Evolutionary conservation across 73 alveolate species (phyloP).

Genomic region (Tetrahymena borealis): DNA sequence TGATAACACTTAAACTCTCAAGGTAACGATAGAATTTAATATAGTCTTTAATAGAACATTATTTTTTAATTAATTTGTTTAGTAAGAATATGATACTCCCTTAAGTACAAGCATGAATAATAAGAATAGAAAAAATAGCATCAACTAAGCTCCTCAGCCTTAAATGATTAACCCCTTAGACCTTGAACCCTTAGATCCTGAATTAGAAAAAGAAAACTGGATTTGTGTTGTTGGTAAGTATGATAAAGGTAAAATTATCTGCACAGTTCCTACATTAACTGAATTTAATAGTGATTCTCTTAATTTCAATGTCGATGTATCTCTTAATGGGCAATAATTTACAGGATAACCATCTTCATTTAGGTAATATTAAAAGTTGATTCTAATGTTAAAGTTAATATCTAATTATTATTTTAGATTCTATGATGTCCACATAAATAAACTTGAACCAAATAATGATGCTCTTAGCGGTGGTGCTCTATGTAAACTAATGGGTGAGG

Average conservation of each 20-base stretch:
- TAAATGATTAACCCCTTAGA: slow-evolving; percentile 58
- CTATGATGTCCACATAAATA: slow-evolving; percentile 66
- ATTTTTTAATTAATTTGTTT: not conserved
- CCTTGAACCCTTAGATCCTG: slow-evolving; percentile 68
- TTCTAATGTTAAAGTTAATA: slow-evolving; percentile 7
- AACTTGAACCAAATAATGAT: slow-evolving; percentile 79
- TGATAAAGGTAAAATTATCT: slow-evolving; percentile 82
- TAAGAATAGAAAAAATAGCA: not conserved
- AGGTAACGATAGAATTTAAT: not conserved
- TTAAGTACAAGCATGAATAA: slow-evolving; percentile 19
- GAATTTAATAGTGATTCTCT: slow-evolving; percentile 67
- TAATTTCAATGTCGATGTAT: slow-evolving; percentile 89
- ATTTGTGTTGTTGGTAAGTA: slow-evolving; percentile 81
- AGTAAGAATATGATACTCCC: slow-evolving; percentile 18
- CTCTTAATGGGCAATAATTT: slow-evolving; percentile 95
- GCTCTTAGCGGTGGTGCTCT: slow-evolving; percentile 92
- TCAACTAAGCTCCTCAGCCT: not conserved
- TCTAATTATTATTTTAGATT: slow-evolving; percentile 37
- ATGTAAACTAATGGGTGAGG: slow-evolving; percentile 81
- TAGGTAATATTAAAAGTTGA: slow-evolving; percentile 8
- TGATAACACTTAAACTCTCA: not conserved
- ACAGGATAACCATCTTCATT: slow-evolving; percentile 87
- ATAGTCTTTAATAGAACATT: not conserved
- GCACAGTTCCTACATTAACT: slow-evolving; percentile 82
- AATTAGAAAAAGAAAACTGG: slow-evolving; percentile 85